Evolutionary conservation across 2,329 filamentous ascomycete genomes (phyloP).

Genomic region (Fusarium sp.): DNA sequence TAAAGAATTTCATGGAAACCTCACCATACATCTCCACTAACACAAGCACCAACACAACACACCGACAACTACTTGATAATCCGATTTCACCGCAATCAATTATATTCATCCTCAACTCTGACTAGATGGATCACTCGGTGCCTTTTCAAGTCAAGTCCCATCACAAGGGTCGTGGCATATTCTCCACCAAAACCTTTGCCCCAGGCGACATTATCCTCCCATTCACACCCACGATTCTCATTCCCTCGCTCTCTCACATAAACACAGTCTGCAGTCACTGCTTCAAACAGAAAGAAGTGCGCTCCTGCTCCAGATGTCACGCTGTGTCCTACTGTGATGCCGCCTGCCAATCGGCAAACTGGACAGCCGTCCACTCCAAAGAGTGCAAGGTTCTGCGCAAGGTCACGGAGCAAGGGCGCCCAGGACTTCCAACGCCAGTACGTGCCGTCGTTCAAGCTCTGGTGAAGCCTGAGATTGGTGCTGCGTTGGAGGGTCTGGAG

Average conservation of each 20-base stretch:
- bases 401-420: slow-evolving; percentile 42
- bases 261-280: slow-evolving; percentile 63
- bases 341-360: slow-evolving; percentile 66
- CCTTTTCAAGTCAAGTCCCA: slow-evolving; percentile 47
- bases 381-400: slow-evolving; percentile 64
- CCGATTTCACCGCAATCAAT: background rate
- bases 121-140: slow-evolving; percentile 30
- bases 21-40: slow-evolving; percentile 2
- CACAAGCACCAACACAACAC: background rate
- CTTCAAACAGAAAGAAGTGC: slow-evolving; percentile 50
- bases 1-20: slow-evolving; percentile 32
- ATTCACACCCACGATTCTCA: slow-evolving; percentile 59
- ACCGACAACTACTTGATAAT: background rate
- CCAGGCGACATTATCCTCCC: slow-evolving; percentile 61
- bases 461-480: slow-evolving; percentile 52
- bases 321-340: slow-evolving; percentile 66
- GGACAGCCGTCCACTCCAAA: slow-evolving; percentile 63
- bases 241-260: slow-evolving; percentile 60
- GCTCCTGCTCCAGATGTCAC: slow-evolving; percentile 65
- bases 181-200: slow-evolving; percentile 56
- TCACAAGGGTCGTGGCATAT: slow-evolving; percentile 60
- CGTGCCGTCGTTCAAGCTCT: slow-evolving; percentile 66
- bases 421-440: slow-evolving; percentile 64
- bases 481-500: slow-evolving; percentile 57
- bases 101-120: background rate